Percentiles rank a stretch among this genome's conserved stretches.
These are phyloP conservation scores for Aspergillus kassunensis DNA, from an alignment of 495 filamentous ascomycete species.

Conservation along the genomic window DNA sequence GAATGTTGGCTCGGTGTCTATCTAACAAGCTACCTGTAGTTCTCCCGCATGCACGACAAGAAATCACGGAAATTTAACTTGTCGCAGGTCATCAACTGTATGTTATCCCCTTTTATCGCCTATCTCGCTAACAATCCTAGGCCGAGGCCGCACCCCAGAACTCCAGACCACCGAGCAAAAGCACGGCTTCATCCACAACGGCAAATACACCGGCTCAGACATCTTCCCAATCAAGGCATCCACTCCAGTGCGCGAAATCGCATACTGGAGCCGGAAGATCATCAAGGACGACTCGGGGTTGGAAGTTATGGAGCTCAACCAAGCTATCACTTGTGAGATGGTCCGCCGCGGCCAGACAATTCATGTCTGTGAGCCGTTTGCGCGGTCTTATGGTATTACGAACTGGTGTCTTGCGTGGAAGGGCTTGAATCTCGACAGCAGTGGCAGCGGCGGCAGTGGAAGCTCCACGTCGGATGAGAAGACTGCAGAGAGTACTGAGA, in stretches of 20 bases:
- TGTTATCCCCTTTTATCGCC: too few species aligned
- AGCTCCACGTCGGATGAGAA: too few species aligned
- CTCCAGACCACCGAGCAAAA: not conserved
- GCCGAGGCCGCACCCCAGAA: not conserved
- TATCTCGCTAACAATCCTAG: too few species aligned
- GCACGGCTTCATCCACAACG: not conserved
- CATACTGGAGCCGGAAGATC: not conserved
- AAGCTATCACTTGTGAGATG: not conserved
- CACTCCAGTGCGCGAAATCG: not conserved
- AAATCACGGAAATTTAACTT: not conserved
- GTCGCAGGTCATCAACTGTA: too few species aligned
- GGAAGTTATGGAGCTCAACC: not conserved
- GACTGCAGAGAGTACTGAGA: too few species aligned
- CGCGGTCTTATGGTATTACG: not conserved
- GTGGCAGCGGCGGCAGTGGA: too few species aligned
- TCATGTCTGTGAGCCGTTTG: not conserved
- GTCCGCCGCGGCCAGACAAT: not conserved
- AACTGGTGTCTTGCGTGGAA: not conserved
- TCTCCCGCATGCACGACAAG: not conserved
- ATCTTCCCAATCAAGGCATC: not conserved
- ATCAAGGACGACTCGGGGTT: not conserved
- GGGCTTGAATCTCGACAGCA: not conserved
- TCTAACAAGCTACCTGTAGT: too few species aligned
- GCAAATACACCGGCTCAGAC: not conserved
- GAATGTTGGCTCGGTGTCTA: too few species aligned